Base-by-base conservation (phyloP, 169 alveolate genomes). In the Eimeria necatrix region DNA sequence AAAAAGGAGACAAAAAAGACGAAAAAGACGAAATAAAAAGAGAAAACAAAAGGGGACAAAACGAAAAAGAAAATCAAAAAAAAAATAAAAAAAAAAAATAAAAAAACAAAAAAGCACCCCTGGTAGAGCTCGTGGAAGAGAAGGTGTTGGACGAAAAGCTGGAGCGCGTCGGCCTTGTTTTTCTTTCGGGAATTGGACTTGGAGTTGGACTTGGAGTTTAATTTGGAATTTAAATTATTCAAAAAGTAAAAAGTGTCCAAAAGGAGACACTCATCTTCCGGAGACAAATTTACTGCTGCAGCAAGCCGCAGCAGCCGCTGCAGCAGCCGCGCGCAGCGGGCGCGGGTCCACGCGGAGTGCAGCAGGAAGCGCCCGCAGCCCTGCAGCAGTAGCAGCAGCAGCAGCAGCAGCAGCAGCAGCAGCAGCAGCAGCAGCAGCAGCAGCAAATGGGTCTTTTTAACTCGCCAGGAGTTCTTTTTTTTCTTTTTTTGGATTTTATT, bases 321-420 rank as follows among this genome's bases (percentile, higher is more conserved):
- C 16, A 91, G 53, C 26, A 91, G 85, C n/a, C 46, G 26, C 24
- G n/a, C 8, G 24, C 41, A 73, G 22, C 91, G 92, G 26, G 20
- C 41, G 14, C 92, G 46, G 16, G 91, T 74, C 26, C 14, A 59
- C 4, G 53, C 59, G 26, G 56, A 48, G 60, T 80, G 59, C 64
- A 91, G 76, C 61, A 91, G 60, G 48, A 20, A 91, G 48, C 92
- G n/a, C 26, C 95, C 95, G 70, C 95, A 91, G 53, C 41, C 84
- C 91, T 91, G 95, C 49, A 18, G 46, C 20, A 18, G 48, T 48
- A 61, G 53, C 22, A 26, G 3, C 46, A 20, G 32, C 7, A 22
- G 32, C 48, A n/a, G n/a, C n/a, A n/a, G n/a, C n/a, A n/a, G n/a
- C n/a, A n/a, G n/a, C n/a, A n/a, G n/a, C n/a, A n/a, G n/a, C n/a